A percentile compares a stretch with the other conserved stretches of the same genome.
phyloP scores from a whole-genome alignment of 2,329 filamentous ascomycete species.

The Penicillium digitatum region DNA sequence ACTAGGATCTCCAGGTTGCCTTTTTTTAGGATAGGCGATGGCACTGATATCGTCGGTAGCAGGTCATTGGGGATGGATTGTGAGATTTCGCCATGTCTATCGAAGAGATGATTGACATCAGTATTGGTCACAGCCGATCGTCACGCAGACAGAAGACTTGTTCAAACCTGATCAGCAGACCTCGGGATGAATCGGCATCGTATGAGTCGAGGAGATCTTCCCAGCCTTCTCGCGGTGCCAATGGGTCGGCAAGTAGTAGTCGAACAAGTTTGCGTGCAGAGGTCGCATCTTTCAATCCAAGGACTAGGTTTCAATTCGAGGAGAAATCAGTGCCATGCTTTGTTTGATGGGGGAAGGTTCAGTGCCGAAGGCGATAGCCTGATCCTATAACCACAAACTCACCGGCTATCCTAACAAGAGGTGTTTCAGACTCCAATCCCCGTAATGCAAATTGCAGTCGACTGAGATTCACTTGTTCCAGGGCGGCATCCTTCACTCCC shows the following conservation, averaged over 20 bases:
- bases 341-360: background rate
- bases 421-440: slow-evolving; percentile 53
- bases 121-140: background rate
- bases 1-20: slow-evolving; percentile 59
- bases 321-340: background rate
- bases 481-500: slow-evolving; percentile 50
- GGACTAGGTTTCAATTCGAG: slow-evolving; percentile 35
- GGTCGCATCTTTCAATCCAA: slow-evolving; percentile 49
- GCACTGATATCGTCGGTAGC: slow-evolving; percentile 53
- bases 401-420: slow-evolving; percentile 56
- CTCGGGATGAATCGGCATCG: slow-evolving; percentile 49
- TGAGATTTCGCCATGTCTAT: slow-evolving; percentile 53
- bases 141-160: background rate
- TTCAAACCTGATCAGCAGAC: slow-evolving; percentile 60
- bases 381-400: slow-evolving; percentile 16
- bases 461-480: slow-evolving; percentile 56
- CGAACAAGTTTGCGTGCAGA: slow-evolving; percentile 60
- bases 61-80: slow-evolving; percentile 48
- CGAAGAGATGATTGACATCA: background rate
- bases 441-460: slow-evolving; percentile 57
- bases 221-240: slow-evolving; percentile 62
- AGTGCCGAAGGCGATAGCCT: background rate
- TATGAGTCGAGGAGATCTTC: slow-evolving; percentile 56
- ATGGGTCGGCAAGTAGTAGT: slow-evolving; percentile 66
- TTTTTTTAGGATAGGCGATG: slow-evolving; percentile 53